Percentiles rank a stretch among this genome's conserved stretches.
Conservation (phyloP, 2,329 filamentous ascomycete genomes). For the Ophiocordyceps camponoti-saundersi region DNA sequence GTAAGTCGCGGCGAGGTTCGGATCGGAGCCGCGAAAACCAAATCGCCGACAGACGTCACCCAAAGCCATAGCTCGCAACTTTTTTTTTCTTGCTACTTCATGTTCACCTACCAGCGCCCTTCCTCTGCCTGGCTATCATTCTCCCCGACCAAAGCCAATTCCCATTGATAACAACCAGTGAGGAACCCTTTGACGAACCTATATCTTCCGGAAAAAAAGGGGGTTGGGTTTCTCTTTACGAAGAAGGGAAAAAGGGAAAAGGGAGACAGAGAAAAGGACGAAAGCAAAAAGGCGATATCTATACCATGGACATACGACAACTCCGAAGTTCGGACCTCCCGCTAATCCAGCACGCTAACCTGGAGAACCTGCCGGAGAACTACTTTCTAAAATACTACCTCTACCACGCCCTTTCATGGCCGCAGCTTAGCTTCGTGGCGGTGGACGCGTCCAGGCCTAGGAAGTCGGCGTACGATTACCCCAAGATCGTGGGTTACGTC, state of each 20-base stretch:
- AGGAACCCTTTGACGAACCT: too few species aligned
- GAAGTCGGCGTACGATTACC: slow-evolving; percentile 70
- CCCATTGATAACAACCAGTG: too few species aligned
- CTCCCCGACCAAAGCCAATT: too few species aligned
- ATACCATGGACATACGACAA: slow-evolving; percentile 71
- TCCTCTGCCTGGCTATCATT: too few species aligned
- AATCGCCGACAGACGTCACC: not conserved
- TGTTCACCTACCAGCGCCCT: too few species aligned
- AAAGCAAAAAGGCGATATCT: not conserved
- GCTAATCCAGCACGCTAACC: slow-evolving; percentile 93
- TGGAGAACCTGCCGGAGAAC: slow-evolving; percentile 97
- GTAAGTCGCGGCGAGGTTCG: not conserved
- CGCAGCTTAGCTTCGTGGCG: slow-evolving; percentile 89
- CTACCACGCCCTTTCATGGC: slow-evolving; percentile 97
- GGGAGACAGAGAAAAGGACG: not conserved
- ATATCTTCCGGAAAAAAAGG: too few species aligned
- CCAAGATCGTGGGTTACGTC: slow-evolving; percentile 98
- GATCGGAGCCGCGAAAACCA: not conserved
- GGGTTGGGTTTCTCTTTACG: too few species aligned
- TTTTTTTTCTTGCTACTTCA: not conserved
- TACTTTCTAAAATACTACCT: slow-evolving; percentile 99
- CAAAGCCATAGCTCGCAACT: not conserved
- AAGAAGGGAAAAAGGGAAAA: too few species aligned
- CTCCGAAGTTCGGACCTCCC: slow-evolving; percentile 72
- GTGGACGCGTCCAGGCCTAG: slow-evolving; percentile 74